Evolutionary conservation across 495 filamentous ascomycete genomes (phyloP), one percentile per base, ranked within the genome.

Genomic region (Barbatosphaeria neglecta): DNA sequence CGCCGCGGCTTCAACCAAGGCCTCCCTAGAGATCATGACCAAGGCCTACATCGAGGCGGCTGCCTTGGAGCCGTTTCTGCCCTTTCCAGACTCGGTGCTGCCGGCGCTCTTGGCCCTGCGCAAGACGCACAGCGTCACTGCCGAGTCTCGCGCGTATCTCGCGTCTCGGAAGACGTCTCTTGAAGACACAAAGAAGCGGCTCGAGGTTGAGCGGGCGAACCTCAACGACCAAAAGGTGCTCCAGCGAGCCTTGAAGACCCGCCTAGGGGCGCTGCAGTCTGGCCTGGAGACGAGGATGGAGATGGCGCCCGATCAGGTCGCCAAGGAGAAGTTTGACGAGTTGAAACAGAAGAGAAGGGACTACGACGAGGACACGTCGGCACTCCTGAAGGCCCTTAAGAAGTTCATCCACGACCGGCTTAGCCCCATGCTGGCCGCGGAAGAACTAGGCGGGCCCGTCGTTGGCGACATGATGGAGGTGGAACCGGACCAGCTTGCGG

Each of bases 391-490:
- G 22, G 74, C 76, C 2, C 69, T 93, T 17, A 73, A 83, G 52
- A 70, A 65, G n/a, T 94, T 95, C 47, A 77, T 90, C 16, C 75
- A 83, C 46, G 67, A 80, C 15, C 74, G 82, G 37, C 74, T 95
- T 2, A 84, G 83, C 6, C 64, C 74, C 0, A 88, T 90, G 86
- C 68, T 95, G 24, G 87, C 87, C 13, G 86, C 85, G 0, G 89
- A 95, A 65, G 84, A 87, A 54, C 70, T 87, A 9, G 89, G 89
- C 5, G 89, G 89, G 0, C 88, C 89, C 0, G 81, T 87, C 6
- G 86, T 90, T 1, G 89, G 89, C 10, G 82, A 87, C 51, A 64
- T 79, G 37, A 61, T 80, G 46, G 79, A 82, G 11, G 69, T 90
- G 27, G 74, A 80, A 20, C 50, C 61, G 15, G 53, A 65, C 10